phyloP scores from a whole-genome alignment of 2,329 filamentous ascomycete species.

The Fonsecaea erecta region DNA sequence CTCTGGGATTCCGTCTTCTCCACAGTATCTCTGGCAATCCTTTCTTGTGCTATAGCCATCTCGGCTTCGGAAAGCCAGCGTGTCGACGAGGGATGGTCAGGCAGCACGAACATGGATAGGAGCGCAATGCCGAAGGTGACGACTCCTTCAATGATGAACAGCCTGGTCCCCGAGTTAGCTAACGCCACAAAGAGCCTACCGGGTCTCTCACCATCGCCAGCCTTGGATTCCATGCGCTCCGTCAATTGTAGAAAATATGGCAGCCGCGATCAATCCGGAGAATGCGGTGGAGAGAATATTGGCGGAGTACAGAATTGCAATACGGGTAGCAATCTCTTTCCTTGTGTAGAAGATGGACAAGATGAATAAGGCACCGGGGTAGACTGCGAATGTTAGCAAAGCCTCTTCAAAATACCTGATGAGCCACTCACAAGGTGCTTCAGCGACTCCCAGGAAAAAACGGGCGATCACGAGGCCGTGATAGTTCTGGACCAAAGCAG shows the following conservation, averaged over 20 bases:
- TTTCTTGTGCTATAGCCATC: conserved; percentile 50
- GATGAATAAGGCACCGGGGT: conserved; percentile 69
- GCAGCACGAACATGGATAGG: conserved; percentile 49
- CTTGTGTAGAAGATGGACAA: conserved; percentile 58
- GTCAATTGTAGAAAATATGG: conserved; percentile 65
- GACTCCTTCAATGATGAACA: conserved; percentile 62
- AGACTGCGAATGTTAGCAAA: conserved; percentile 30
- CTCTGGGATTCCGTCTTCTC: not conserved
- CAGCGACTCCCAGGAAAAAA: conserved; percentile 57
- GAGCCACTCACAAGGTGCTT: conserved; percentile 50
- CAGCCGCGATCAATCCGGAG: conserved; percentile 63
- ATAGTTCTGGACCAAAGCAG: conserved; percentile 47
- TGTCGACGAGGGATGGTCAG: conserved; percentile 49
- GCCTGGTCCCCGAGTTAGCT: conserved; percentile 23
- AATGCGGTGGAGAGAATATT: conserved; percentile 66
- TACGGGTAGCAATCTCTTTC: conserved; percentile 57
- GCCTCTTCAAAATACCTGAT: not conserved
- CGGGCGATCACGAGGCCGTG: conserved; percentile 48
- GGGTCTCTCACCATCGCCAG: conserved; percentile 58
- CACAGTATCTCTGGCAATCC: conserved; percentile 35
- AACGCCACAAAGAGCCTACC: too few species aligned
- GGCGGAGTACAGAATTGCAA: conserved; percentile 64
- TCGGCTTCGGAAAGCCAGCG: conserved; percentile 37
- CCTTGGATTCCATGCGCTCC: conserved; percentile 59
- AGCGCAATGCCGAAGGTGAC: conserved; percentile 51